These are phyloP conservation scores for Termitomyces sp. DNA, from an alignment of 768 basidiomycete species.

Conservation along the genomic window DNA sequence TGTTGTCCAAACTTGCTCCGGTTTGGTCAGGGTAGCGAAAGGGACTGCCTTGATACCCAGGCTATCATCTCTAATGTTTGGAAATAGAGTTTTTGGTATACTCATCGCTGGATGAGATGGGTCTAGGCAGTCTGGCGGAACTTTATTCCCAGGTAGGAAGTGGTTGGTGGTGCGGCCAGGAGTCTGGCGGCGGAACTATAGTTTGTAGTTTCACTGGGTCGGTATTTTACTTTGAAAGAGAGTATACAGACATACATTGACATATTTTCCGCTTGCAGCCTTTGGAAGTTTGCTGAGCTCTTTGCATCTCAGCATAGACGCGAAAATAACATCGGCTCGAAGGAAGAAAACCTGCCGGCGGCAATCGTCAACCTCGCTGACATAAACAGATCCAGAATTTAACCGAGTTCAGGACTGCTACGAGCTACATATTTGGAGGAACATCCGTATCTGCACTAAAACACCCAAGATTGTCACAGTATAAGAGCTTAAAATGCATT, in stretches of 20 bases:
- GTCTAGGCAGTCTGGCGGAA: constrained; percentile 21
- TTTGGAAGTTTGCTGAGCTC: constrained; percentile 34
- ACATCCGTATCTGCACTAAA: too few species aligned
- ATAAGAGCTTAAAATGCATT: too few species aligned
- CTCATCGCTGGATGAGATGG: constrained; percentile 25
- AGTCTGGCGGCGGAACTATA: constrained; percentile 39
- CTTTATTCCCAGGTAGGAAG: constrained; percentile 6
- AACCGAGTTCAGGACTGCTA: too few species aligned
- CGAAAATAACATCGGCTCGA: neutral
- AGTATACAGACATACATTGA: constrained; percentile 29
- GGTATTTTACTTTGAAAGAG: neutral
- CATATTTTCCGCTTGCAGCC: constrained; percentile 27
- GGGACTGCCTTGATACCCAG: constrained; percentile 29
- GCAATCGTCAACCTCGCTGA: neutral
- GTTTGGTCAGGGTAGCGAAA: constrained; percentile 26
- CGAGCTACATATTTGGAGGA: too few species aligned
- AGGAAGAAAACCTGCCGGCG: neutral
- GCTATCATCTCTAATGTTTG: constrained; percentile 7
- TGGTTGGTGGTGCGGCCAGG: constrained; percentile 31
- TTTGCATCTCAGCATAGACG: constrained; percentile 24
- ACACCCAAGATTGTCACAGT: too few species aligned
- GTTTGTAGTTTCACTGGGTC: neutral
- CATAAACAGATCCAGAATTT: neutral
- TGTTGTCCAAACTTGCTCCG: constrained; percentile 19
- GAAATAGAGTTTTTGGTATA: constrained; percentile 11